Percentiles rank a stretch among this genome's conserved stretches.
Conservation (phyloP, 805 yeast genomes). For the Scheffersomyces stipitis region DNA sequence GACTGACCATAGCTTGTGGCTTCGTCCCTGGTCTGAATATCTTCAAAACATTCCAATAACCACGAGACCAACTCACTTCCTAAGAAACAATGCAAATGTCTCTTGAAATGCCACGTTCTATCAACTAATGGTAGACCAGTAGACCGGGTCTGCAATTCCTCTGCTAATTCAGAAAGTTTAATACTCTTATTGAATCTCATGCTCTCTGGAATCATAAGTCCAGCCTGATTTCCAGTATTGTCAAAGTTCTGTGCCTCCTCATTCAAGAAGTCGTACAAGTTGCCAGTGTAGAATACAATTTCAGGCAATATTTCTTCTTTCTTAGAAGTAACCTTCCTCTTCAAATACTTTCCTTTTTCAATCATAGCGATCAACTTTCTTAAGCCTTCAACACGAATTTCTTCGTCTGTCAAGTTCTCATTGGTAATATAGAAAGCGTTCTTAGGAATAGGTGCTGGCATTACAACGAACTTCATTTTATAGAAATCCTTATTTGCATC, state of each 20-base stretch:
- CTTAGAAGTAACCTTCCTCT: slow-evolving; percentile 23
- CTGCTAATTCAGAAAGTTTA: slow-evolving; percentile 53
- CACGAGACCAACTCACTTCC: slow-evolving; percentile 87
- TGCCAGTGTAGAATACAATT: slow-evolving; percentile 84
- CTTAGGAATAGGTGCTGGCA: slow-evolving; percentile 74
- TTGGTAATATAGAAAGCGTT: slow-evolving; percentile 47
- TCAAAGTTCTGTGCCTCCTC: slow-evolving; percentile 46
- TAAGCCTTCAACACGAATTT: slow-evolving; percentile 88
- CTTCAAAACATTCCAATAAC: slow-evolving; percentile 76
- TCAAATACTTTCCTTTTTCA: slow-evolving; percentile 52
- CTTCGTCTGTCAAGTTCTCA: slow-evolving; percentile 77
- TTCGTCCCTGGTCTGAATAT: slow-evolving; percentile 77
- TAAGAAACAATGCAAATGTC: slow-evolving; percentile 72
- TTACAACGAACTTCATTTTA: slow-evolving; percentile 77
- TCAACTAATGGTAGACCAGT: slow-evolving; percentile 70
- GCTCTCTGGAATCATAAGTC: slow-evolving; percentile 32
- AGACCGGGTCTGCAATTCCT: slow-evolving; percentile 64
- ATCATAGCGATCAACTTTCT: slow-evolving; percentile 63
- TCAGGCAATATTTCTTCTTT: slow-evolving; percentile 64
- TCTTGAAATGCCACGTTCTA: slow-evolving; percentile 87
- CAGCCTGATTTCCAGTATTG: slow-evolving; percentile 34
- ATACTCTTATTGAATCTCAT: slow-evolving; percentile 50
- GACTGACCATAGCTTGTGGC: slow-evolving; percentile 79
- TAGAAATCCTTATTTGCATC: slow-evolving; percentile 54
- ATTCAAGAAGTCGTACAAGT: slow-evolving; percentile 61